A percentile compares a stretch with the other conserved stretches of the same genome.
Evolutionary conservation across 1,139 yeast genomes (phyloP).

Genomic region (Diutina pseudorugosa): DNA sequence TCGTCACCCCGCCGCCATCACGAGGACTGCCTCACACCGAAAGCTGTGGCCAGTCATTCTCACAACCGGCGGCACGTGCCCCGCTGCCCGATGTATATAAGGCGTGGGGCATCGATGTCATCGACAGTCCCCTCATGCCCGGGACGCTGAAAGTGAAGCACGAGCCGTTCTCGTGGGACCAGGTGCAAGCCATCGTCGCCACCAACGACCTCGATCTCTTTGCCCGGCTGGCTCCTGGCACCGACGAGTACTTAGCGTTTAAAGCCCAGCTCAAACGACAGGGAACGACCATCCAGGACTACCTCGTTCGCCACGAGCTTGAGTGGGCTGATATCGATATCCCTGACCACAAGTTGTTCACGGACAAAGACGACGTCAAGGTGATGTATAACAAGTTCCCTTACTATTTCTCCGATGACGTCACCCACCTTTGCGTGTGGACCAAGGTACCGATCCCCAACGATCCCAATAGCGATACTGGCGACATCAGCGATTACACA

Average conservation of each 20-base stretch:
- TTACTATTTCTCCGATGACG: slow-evolving; percentile 24
- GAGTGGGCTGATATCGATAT: slow-evolving; percentile 17
- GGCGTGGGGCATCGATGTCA: slow-evolving; percentile 12
- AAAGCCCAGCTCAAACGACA: slow-evolving; percentile 18
- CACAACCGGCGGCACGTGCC: neutral
- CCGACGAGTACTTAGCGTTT: slow-evolving; percentile 22
- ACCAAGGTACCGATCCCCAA: slow-evolving; percentile 15
- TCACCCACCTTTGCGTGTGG: slow-evolving; percentile 34
- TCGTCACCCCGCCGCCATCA: neutral
- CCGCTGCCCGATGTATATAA: neutral
- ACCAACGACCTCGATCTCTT: slow-evolving; percentile 25
- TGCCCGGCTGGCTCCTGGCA: slow-evolving; percentile 25
- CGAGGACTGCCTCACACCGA: neutral
- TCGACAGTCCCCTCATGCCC: slow-evolving; percentile 28
- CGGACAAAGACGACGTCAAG: slow-evolving; percentile 11
- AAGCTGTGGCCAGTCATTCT: neutral
- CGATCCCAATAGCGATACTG: slow-evolving; percentile 32
- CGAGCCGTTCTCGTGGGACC: slow-evolving; percentile 21
- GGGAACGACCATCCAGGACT: slow-evolving; percentile 22
- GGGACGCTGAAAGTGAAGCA: slow-evolving; percentile 22
- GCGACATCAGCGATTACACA: neutral
- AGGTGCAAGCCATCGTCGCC: slow-evolving; percentile 18
- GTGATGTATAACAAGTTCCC: slow-evolving; percentile 32
- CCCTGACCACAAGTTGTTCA: slow-evolving; percentile 8
- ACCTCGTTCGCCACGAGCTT: slow-evolving; percentile 23